Evolutionary conservation across 768 basidiomycete genomes (phyloP).

Genomic region (Rhizopogon rudus): DNA sequence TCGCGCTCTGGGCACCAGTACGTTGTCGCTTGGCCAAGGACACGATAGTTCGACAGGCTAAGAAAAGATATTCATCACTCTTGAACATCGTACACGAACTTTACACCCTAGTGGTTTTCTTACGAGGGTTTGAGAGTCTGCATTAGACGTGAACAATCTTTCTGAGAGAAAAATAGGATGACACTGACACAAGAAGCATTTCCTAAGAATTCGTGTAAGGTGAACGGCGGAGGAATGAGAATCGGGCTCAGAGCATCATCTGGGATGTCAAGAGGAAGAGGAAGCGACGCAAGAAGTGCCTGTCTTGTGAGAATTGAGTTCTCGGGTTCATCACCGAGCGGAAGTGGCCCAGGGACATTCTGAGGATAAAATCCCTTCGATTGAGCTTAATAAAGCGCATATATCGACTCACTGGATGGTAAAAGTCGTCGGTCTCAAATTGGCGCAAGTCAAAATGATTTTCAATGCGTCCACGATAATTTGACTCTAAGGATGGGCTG

Average conservation of each 20-base stretch:
- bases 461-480: background rate
- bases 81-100: background rate
- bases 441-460: background rate
- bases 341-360: background rate
- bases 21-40: constrained; percentile 64
- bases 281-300: constrained; percentile 51
- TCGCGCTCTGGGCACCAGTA: constrained; percentile 79
- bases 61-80: background rate
- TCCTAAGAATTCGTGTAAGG: constrained; percentile 65
- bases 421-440: background rate
- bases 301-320: constrained; percentile 51
- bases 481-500: background rate
- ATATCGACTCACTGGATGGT: constrained; percentile 16
- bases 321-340: constrained; percentile 16
- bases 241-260: constrained; percentile 67
- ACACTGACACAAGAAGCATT: constrained; percentile 51
- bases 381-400: constrained; percentile 4
- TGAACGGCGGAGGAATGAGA: constrained; percentile 55
- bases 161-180: background rate
- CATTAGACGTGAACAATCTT: background rate
- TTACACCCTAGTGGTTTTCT: constrained; percentile 16
- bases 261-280: constrained; percentile 59
- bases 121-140: constrained; percentile 58
- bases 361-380: background rate
- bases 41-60: constrained; percentile 63